Conservation (phyloP, 306 rosid species). For the Chamaecrista fasciculata region DNA sequence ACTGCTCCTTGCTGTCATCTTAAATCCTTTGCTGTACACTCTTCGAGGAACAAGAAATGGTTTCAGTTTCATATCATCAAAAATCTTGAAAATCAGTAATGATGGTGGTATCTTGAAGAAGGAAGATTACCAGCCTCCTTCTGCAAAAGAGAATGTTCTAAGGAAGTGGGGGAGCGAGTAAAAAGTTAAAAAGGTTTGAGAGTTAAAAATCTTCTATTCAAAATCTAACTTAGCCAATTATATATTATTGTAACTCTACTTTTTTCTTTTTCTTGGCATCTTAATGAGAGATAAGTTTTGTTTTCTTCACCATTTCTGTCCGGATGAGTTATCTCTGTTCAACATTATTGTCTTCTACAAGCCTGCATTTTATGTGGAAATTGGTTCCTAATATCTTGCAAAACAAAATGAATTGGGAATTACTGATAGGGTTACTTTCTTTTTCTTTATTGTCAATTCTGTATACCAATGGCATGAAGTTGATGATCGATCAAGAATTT, state of each 20-base stretch:
- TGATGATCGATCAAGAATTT: background rate
- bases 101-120: slow-evolving; percentile 37
- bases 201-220: background rate
- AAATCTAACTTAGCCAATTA: background rate
- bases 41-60: slow-evolving; percentile 83
- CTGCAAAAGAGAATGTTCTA: slow-evolving; percentile 73
- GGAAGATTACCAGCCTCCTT: slow-evolving; percentile 43
- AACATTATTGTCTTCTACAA: background rate
- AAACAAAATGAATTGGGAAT: slow-evolving; percentile 5
- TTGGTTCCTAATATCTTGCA: background rate
- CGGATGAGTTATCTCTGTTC: background rate
- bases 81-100: slow-evolving; percentile 40
- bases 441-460: background rate
- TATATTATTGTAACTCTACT: slow-evolving; percentile 3
- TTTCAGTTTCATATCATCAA: slow-evolving; percentile 51
- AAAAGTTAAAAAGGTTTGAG: slow-evolving; percentile 32
- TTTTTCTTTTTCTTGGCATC: background rate
- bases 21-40: slow-evolving; percentile 78
- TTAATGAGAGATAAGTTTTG: background rate
- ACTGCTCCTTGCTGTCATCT: slow-evolving; percentile 67
- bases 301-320: background rate
- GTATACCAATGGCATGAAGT: background rate
- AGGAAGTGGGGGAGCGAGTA: slow-evolving; percentile 63
- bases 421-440: background rate
- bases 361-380: background rate